Percentiles rank a stretch among this genome's conserved stretches.
phyloP scores from a whole-genome alignment of 108 stramenopile genomes.

The Cyclotella atomus region DNA sequence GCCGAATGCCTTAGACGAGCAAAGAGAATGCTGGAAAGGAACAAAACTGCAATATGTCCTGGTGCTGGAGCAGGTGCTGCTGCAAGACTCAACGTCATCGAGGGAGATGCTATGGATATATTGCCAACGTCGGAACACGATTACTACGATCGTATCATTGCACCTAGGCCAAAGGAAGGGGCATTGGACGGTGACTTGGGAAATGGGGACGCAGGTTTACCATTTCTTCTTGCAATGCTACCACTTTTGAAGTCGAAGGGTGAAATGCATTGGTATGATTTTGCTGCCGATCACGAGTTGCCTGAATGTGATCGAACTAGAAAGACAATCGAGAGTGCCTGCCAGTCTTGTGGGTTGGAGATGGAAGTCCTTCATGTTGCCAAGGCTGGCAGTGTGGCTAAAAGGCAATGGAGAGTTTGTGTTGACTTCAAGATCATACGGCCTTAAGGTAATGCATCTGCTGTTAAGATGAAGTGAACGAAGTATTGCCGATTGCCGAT shows the following conservation, averaged over 20 bases:
- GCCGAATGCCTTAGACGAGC: slow-evolving; percentile 66
- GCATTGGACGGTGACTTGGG: slow-evolving; percentile 81
- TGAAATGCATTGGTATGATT: slow-evolving; percentile 89
- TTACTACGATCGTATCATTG: slow-evolving; percentile 77
- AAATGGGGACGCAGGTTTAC: slow-evolving; percentile 67
- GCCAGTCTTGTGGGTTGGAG: slow-evolving; percentile 54
- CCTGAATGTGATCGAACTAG: slow-evolving; percentile 70
- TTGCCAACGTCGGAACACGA: slow-evolving; percentile 51
- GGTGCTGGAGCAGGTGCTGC: slow-evolving; percentile 62
- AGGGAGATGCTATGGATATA: slow-evolving; percentile 79
- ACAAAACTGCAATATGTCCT: slow-evolving; percentile 73
- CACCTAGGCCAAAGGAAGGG: slow-evolving; percentile 87
- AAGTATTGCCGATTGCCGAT: too few species aligned
- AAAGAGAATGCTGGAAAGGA: slow-evolving; percentile 73
- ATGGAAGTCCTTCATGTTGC: slow-evolving; percentile 78
- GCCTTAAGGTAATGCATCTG: not conserved
- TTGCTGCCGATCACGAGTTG: slow-evolving; percentile 81
- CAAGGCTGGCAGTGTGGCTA: slow-evolving; percentile 82
- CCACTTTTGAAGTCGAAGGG: slow-evolving; percentile 71
- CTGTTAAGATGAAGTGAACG: not conserved
- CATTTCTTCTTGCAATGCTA: slow-evolving; percentile 65
- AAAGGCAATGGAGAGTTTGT: slow-evolving; percentile 84
- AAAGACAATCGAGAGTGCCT: slow-evolving; percentile 53
- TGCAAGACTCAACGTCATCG: slow-evolving; percentile 68
- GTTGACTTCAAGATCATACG: slow-evolving; percentile 68